A percentile compares a stretch with the other conserved stretches of the same genome.
These are phyloP conservation scores for Lentinula aciculospora DNA, from an alignment of 768 basidiomycete genomes.

Conservation along the genomic window DNA sequence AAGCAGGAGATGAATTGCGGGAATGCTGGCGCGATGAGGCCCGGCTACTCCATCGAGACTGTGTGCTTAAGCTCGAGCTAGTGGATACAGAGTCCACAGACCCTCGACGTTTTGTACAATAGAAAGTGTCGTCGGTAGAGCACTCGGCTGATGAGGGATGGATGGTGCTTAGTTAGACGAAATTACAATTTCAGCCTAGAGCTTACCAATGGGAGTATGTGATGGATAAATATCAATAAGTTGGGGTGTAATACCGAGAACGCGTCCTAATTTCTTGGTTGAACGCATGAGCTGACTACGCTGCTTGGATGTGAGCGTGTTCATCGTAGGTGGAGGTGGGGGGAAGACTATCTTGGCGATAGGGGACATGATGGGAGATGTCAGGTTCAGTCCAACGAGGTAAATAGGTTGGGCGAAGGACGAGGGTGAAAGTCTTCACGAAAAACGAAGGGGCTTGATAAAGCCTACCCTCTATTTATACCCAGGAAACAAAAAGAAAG, in stretches of 20 bases:
- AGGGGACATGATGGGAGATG: slow-evolving; percentile 12
- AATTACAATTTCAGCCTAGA: neutral
- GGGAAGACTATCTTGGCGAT: slow-evolving; percentile 35
- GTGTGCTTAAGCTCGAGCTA: neutral
- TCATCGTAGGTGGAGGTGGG: slow-evolving; percentile 52
- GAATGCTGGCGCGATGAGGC: neutral
- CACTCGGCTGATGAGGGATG: neutral
- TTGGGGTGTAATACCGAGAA: slow-evolving; percentile 57
- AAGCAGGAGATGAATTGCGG: neutral
- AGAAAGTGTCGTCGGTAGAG: neutral
- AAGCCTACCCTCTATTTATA: neutral
- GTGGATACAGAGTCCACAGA: slow-evolving; percentile 1
- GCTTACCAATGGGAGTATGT: slow-evolving; percentile 16
- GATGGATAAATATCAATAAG: slow-evolving; percentile 32
- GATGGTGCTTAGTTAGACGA: neutral
- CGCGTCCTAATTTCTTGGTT: slow-evolving; percentile 52
- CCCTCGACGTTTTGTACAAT: neutral
- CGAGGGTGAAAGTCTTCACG: neutral
- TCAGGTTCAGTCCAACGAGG: neutral
- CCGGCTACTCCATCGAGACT: neutral
- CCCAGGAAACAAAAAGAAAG: neutral
- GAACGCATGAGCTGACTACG: slow-evolving; percentile 52
- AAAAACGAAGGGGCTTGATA: neutral
- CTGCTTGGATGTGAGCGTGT: slow-evolving; percentile 44
- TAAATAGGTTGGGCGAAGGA: no score